Percentiles rank a stretch among this genome's conserved stretches.
Conservation (phyloP, 2,329 filamentous ascomycete species). For the Metarhizium guizhouense region DNA sequence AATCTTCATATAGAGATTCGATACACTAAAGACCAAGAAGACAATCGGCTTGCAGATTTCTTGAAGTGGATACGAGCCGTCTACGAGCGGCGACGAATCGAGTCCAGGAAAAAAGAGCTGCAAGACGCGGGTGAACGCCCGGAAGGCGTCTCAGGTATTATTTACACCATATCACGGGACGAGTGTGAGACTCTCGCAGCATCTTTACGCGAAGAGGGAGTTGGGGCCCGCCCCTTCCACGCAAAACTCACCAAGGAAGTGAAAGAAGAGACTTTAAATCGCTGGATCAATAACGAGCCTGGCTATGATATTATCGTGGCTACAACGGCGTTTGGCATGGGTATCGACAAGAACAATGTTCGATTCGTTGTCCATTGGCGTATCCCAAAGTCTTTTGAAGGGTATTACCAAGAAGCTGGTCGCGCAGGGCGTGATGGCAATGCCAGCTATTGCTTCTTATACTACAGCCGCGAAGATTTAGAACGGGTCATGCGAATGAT, state of each 20-base stretch:
- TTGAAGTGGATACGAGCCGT: conserved; percentile 67
- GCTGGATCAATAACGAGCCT: conserved; percentile 63
- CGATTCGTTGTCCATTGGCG: conserved; percentile 95
- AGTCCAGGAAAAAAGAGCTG: conserved; percentile 51
- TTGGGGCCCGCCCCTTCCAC: conserved; percentile 68
- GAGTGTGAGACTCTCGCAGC: conserved; percentile 66
- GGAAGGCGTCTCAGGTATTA: conserved; percentile 65
- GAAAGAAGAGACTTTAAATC: conserved; percentile 61
- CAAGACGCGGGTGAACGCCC: conserved; percentile 41
- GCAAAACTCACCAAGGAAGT: conserved; percentile 57
- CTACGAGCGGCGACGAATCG: conserved; percentile 56
- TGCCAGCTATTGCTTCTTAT: conserved; percentile 77
- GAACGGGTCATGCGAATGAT: conserved; percentile 59
- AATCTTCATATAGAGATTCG: conserved; percentile 89
- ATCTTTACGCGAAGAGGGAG: conserved; percentile 55
- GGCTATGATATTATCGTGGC: conserved; percentile 90
- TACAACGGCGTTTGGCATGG: conserved; percentile 95
- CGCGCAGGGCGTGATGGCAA: conserved; percentile 85
- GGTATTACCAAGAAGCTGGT: conserved; percentile 92
- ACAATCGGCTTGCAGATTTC: conserved; percentile 65
- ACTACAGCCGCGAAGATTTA: conserved; percentile 82
- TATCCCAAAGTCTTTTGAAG: conserved; percentile 87
- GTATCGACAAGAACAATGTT: conserved; percentile 91
- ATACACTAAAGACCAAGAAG: conserved; percentile 68
- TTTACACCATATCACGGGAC: conserved; percentile 67